These are phyloP conservation scores for Neofusicoccum cordaticola DNA, from an alignment of 2,329 filamentous ascomycete species.

Conservation along the genomic window DNA sequence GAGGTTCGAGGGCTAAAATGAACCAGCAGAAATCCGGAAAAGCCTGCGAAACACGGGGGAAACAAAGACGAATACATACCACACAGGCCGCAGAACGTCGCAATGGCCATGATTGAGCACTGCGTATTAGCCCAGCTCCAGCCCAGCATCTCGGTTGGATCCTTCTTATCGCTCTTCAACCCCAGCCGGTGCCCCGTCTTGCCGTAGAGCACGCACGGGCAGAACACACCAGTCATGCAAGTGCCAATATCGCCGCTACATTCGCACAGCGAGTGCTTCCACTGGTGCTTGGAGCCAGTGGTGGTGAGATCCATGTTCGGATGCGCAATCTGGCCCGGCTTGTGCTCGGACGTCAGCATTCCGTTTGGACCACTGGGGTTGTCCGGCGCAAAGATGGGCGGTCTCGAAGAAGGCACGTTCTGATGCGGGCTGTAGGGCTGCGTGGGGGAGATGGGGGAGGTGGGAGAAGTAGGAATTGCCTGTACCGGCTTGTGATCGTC, in stretches of 20 bases:
- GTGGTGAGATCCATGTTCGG: slow-evolving; percentile 37
- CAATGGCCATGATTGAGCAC: slow-evolving; percentile 38
- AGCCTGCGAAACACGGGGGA: not conserved
- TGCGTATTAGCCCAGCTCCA: slow-evolving; percentile 37
- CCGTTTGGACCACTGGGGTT: slow-evolving; percentile 39
- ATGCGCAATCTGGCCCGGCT: slow-evolving; percentile 42
- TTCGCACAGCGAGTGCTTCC: slow-evolving; percentile 34
- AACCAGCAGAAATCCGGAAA: too few species aligned
- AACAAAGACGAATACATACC: slow-evolving; percentile 21
- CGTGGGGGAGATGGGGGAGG: slow-evolving; percentile 29
- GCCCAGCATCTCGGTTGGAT: slow-evolving; percentile 41
- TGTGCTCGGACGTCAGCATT: slow-evolving; percentile 33
- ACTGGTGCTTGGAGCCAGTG: slow-evolving; percentile 23
- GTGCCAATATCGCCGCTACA: slow-evolving; percentile 36
- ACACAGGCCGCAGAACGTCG: slow-evolving; percentile 34
- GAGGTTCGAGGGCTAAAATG: not conserved
- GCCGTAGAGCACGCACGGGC: slow-evolving; percentile 45
- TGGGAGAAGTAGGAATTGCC: slow-evolving; percentile 5
- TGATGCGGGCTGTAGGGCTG: slow-evolving; percentile 11
- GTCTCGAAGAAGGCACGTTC: slow-evolving; percentile 21
- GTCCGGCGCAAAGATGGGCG: slow-evolving; percentile 34
- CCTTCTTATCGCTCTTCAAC: slow-evolving; percentile 35
- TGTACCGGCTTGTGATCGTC: slow-evolving; percentile 13
- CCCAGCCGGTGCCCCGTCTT: slow-evolving; percentile 44
- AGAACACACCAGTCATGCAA: slow-evolving; percentile 40